Conservation (phyloP, 306 rosid genomes). For the Cicer bijugum region DNA sequence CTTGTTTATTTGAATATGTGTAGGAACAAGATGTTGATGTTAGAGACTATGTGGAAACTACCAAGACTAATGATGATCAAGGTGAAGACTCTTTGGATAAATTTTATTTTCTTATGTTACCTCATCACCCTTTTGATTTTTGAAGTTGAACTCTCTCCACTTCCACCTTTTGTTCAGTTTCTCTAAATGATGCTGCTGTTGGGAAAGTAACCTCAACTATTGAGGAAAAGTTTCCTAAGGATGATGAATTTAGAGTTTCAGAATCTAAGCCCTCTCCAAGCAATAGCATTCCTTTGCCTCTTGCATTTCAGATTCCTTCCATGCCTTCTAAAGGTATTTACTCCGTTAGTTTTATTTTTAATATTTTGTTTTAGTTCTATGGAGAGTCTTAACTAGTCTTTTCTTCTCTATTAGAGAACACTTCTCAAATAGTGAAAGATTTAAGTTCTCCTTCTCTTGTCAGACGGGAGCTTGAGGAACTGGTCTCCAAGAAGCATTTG, state of each 20-base stretch:
- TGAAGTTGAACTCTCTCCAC: neutral
- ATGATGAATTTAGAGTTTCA: neutral
- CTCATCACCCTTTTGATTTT: neutral
- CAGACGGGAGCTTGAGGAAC: constrained; percentile 3
- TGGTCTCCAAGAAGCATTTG: neutral
- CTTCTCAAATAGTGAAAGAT: neutral
- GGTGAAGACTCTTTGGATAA: neutral
- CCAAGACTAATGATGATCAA: neutral
- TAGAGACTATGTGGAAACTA: neutral
- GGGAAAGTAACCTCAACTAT: neutral
- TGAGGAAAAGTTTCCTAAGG: neutral
- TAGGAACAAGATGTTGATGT: constrained; percentile 5
- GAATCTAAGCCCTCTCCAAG: neutral
- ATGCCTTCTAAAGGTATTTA: neutral
- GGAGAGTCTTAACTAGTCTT: neutral
- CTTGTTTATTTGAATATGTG: constrained; percentile 1
- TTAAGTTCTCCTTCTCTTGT: neutral
- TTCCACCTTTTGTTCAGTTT: neutral
- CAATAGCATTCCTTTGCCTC: neutral
- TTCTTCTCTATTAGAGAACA: neutral
- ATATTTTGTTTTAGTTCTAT: neutral
- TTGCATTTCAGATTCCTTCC: neutral
- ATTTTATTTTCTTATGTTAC: neutral
- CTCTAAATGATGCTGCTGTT: neutral
- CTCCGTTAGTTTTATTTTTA: neutral